Evolutionary conservation across 768 basidiomycete genomes (phyloP).

Genomic region (Tricholomella constricta): DNA sequence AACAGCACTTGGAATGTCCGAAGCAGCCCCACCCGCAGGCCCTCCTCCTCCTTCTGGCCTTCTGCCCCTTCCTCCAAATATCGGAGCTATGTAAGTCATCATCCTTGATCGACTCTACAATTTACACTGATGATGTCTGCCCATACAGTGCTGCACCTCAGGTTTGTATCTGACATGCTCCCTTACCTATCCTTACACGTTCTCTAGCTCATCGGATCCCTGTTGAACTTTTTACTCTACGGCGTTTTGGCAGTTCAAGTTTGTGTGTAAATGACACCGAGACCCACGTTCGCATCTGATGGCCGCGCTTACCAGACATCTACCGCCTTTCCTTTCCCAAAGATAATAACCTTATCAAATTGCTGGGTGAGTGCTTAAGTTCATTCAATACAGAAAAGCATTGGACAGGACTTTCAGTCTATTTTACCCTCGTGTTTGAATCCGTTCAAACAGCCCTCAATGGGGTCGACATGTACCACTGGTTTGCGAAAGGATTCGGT

Average conservation of each 20-base stretch:
- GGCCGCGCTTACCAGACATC: neutral
- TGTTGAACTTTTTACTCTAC: conserved; percentile 3
- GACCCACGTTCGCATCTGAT: neutral
- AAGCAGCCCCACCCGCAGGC: neutral
- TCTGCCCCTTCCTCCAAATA: neutral
- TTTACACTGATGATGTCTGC: neutral
- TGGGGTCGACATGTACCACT: conserved; percentile 13
- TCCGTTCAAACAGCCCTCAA: conserved; percentile 10
- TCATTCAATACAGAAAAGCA: neutral
- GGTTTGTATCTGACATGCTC: neutral
- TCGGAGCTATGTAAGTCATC: conserved; percentile 4
- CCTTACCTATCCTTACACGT: neutral
- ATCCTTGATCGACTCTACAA: neutral
- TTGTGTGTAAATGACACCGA: neutral
- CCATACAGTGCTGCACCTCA: conserved; percentile 3
- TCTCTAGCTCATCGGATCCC: conserved; percentile 6
- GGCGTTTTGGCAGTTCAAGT: conserved; percentile 7
- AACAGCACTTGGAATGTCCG: neutral
- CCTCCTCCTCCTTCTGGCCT: too few relatives aligned
- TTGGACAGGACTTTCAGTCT: conserved; percentile 3
- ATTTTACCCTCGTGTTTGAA: conserved; percentile 9
- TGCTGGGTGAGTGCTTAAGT: neutral
- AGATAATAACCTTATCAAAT: conserved; percentile 3
- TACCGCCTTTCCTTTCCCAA: conserved; percentile 6
- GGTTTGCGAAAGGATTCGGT: conserved; percentile 15